phyloP scores from a whole-genome alignment of 805 yeast species.

The Candida chilensis region DNA sequence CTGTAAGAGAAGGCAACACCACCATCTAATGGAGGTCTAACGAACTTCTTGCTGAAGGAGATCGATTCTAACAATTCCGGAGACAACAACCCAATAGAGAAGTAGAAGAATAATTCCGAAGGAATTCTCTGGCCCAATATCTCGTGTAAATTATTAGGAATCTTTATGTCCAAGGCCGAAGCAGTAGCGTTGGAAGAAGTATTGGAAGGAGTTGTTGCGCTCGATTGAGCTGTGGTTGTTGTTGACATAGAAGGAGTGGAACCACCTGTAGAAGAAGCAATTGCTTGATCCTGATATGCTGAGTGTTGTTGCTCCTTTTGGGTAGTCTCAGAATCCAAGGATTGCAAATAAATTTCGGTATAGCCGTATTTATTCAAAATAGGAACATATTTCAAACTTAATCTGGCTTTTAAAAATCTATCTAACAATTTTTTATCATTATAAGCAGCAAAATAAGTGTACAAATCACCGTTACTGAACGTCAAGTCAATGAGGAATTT shows the following conservation, averaged over 20 bases:
- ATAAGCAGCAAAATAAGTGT: not conserved
- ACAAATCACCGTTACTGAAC: constrained; percentile 11
- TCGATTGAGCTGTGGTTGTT: too few species aligned
- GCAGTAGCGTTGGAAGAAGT: too few species aligned
- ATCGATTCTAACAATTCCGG: constrained; percentile 59
- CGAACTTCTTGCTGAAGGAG: constrained; percentile 50
- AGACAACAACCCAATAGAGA: constrained; percentile 66
- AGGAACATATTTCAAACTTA: not conserved
- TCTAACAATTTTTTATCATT: not conserved
- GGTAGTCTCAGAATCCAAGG: not conserved
- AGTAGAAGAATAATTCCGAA: constrained; percentile 75
- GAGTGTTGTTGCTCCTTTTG: too few species aligned
- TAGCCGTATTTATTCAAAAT: not conserved
- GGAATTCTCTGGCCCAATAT: constrained; percentile 80
- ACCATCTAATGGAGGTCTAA: constrained; percentile 62
- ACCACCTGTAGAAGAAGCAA: too few species aligned
- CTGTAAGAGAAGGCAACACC: constrained; percentile 50
- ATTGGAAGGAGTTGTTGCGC: too few species aligned
- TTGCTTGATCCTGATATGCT: too few species aligned
- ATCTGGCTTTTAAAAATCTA: not conserved
- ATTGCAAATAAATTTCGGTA: not conserved
- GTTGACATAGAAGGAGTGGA: too few species aligned
- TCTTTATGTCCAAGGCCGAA: too few species aligned
- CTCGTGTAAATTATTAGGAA: constrained; percentile 78
- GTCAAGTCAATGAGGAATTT: constrained; percentile 28